phyloP scores from a whole-genome alignment of 164 flowering plant genomes.

The Vitis rotundifolia region DNA sequence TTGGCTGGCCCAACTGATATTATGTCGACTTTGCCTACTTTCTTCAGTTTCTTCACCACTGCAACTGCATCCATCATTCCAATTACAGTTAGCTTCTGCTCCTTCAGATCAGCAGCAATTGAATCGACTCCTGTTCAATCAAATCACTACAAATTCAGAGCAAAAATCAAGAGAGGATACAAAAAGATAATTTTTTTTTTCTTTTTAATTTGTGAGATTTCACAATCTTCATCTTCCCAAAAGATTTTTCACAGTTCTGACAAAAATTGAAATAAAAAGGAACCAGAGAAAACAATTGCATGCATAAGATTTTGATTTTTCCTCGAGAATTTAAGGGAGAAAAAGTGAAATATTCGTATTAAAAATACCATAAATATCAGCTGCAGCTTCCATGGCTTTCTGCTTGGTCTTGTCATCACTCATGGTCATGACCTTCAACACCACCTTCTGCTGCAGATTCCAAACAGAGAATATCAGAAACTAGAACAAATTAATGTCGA shows the following conservation, averaged over 20 bases:
- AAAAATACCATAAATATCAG: constrained; percentile 70
- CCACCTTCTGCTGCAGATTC: constrained; percentile 59
- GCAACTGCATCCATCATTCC: constrained; percentile 84
- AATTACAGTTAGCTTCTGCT: constrained; percentile 75
- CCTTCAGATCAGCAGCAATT: constrained; percentile 82
- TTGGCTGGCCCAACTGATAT: constrained; percentile 93
- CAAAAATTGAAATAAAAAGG: too few relatives aligned
- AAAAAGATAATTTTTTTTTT: too few relatives aligned
- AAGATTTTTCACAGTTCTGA: too few relatives aligned
- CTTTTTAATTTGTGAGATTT: too few relatives aligned
- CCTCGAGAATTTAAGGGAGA: too few relatives aligned
- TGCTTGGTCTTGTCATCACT: constrained; percentile 87
- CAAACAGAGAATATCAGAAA: background rate
- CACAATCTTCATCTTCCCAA: too few relatives aligned
- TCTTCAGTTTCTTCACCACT: constrained; percentile 77
- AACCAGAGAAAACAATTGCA: too few relatives aligned
- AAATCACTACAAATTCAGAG: background rate
- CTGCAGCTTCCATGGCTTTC: constrained; percentile 93
- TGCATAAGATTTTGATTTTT: too few relatives aligned
- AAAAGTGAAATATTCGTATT: too few relatives aligned
- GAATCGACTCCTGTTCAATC: constrained; percentile 76
- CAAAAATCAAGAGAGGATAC: background rate
- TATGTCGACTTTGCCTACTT: constrained; percentile 71
- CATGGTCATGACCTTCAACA: constrained; percentile 87
- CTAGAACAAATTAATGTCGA: background rate